phyloP scores from a whole-genome alignment of 2,329 filamentous ascomycete species.

The Scytalidium sp. region DNA sequence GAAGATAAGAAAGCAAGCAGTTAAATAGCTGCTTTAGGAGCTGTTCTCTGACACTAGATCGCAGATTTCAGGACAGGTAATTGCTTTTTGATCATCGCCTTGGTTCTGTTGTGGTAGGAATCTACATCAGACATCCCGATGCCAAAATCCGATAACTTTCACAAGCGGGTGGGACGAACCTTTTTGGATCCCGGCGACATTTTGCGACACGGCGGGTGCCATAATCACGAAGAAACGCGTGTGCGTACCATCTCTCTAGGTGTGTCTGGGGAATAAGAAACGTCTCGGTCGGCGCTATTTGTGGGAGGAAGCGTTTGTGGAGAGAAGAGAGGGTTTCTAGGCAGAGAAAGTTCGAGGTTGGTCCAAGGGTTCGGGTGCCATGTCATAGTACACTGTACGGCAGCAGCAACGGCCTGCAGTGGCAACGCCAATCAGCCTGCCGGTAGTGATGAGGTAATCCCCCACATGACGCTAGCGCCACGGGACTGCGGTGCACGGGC shows the following conservation, averaged over 20 bases:
- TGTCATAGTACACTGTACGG: neutral
- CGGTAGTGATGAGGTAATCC: too few relatives aligned
- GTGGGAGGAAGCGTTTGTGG: neutral
- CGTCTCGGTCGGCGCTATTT: neutral
- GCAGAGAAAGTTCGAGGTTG: neutral
- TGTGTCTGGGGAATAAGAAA: neutral
- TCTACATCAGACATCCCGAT: neutral
- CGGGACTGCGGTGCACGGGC: neutral
- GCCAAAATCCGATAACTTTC: too few relatives aligned
- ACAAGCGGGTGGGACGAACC: neutral
- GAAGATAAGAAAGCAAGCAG: neutral
- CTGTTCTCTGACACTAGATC: neutral
- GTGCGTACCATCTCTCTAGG: neutral
- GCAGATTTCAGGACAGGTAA: neutral
- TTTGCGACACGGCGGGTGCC: neutral
- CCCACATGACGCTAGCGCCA: neutral
- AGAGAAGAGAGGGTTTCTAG: neutral
- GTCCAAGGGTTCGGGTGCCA: neutral
- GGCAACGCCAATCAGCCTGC: neutral
- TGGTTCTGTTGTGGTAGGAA: neutral
- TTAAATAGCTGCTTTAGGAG: neutral
- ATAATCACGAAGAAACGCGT: neutral
- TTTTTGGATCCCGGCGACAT: neutral
- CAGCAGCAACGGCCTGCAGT: neutral
- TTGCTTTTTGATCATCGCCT: neutral